Conservation (phyloP, 192 early-diverging fungal species). For the Coemansia sp. region DNA sequence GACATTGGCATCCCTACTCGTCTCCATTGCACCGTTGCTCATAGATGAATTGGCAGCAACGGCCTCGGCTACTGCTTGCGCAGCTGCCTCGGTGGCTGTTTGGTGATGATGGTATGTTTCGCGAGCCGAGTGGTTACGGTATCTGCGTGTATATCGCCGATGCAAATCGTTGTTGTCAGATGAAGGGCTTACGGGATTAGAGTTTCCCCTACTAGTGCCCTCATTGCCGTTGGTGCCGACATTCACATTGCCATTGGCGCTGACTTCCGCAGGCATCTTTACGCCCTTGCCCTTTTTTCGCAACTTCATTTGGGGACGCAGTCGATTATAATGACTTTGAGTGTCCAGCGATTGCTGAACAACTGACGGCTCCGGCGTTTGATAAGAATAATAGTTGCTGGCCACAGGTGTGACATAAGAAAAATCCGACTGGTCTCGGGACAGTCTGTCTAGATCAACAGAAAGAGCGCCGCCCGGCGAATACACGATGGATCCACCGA, state of each 20-base stretch:
- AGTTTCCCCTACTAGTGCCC: background rate
- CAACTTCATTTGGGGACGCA: background rate
- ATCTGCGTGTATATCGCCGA: constrained; percentile 13
- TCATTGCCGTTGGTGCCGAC: too few species aligned
- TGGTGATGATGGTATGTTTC: constrained; percentile 24
- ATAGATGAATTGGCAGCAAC: background rate
- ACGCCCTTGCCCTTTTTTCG: constrained; percentile 9
- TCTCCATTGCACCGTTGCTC: background rate
- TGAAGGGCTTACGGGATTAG: background rate
- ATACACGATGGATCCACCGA: constrained; percentile 31
- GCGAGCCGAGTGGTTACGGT: constrained; percentile 30
- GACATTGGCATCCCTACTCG: background rate
- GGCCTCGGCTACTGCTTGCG: constrained; percentile 14
- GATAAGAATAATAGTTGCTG: background rate
- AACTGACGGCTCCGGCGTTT: background rate
- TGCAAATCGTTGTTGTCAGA: background rate
- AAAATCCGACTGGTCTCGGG: constrained; percentile 23
- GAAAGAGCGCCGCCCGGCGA: constrained; percentile 23
- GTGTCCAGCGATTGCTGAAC: constrained; percentile 1
- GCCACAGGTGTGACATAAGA: constrained; percentile 1
- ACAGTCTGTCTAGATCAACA: constrained; percentile 11
- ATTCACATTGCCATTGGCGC: background rate
- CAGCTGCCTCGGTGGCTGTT: constrained; percentile 5
- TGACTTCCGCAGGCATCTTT: background rate
- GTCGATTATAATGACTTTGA: background rate